Percentiles rank a stretch among this genome's conserved stretches.
Conservation (phyloP, 2,329 filamentous ascomycete genomes). For the Dactylellina drechsleri region DNA sequence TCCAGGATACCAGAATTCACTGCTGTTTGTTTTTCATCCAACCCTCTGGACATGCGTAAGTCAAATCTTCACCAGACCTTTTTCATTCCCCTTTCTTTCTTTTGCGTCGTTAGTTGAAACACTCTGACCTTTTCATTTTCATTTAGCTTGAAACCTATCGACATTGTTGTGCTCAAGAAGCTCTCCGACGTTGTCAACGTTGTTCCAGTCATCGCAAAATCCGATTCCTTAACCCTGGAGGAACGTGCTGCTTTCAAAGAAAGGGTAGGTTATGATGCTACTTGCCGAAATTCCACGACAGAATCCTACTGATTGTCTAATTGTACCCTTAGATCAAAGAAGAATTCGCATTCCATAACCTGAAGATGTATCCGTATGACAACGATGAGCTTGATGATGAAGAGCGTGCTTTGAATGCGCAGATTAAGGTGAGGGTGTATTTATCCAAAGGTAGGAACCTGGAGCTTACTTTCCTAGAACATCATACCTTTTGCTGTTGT, state of each 20-base stretch:
- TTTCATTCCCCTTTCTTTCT: constrained; percentile 12
- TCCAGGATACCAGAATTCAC: constrained; percentile 98
- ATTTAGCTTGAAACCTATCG: constrained; percentile 86
- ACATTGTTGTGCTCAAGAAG: constrained; percentile 99
- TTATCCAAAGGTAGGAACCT: neutral
- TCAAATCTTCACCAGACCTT: constrained; percentile 24
- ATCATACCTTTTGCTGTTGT: constrained; percentile 98
- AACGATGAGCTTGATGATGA: constrained; percentile 99
- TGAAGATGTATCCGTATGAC: constrained; percentile 99
- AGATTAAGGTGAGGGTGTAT: constrained; percentile 82
- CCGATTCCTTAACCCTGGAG: constrained; percentile 93
- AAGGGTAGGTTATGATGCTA: constrained; percentile 62
- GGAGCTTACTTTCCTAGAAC: constrained; percentile 67
- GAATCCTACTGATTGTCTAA: neutral
- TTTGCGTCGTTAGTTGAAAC: neutral
- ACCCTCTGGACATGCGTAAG: constrained; percentile 87
- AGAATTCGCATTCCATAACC: constrained; percentile 99
- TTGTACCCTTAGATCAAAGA: constrained; percentile 78
- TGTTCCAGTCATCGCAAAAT: constrained; percentile 98
- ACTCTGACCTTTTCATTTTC: constrained; percentile 15
- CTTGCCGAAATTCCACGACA: neutral
- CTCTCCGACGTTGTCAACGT: constrained; percentile 99
- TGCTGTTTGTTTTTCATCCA: constrained; percentile 99
- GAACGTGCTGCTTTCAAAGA: constrained; percentile 98
- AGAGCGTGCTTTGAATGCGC: constrained; percentile 89